phyloP scores from a whole-genome alignment of 805 yeast genomes.

The Tetrapisispora phaffii region DNA sequence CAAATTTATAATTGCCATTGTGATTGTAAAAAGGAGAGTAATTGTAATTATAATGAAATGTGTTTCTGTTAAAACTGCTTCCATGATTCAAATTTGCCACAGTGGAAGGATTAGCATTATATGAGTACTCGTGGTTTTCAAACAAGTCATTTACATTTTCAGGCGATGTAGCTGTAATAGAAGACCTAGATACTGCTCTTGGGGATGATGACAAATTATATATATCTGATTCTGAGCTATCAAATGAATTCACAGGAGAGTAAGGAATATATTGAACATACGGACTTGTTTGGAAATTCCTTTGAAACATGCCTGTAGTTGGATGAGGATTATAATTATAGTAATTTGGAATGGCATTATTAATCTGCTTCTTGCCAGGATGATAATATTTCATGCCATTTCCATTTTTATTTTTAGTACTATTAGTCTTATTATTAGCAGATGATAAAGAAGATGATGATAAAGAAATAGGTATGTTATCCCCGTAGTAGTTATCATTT shows the following conservation, averaged over 20 bases:
- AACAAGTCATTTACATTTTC: not conserved
- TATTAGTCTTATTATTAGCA: not conserved
- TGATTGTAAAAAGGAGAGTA: not conserved
- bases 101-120: not conserved
- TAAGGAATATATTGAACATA: not conserved
- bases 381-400: not conserved
- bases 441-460: not conserved
- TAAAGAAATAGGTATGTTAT: not conserved
- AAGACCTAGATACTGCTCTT: not conserved
- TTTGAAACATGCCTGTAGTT: not conserved
- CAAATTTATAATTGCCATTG: not conserved
- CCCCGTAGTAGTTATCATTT: not conserved
- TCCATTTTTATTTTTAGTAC: not conserved
- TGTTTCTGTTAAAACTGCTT: not conserved
- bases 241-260: not conserved
- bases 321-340: not conserved
- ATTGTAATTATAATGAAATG: not conserved
- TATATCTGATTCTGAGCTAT: not conserved
- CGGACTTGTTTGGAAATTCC: not conserved
- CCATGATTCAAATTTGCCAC: no score
- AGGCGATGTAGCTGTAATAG: not conserved
- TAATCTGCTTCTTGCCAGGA: not conserved
- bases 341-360: not conserved
- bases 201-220: not conserved
- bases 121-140: not conserved